Evolutionary conservation across 2,329 filamentous ascomycete species (phyloP).

Genomic region (Ophioceras dolichostomum): DNA sequence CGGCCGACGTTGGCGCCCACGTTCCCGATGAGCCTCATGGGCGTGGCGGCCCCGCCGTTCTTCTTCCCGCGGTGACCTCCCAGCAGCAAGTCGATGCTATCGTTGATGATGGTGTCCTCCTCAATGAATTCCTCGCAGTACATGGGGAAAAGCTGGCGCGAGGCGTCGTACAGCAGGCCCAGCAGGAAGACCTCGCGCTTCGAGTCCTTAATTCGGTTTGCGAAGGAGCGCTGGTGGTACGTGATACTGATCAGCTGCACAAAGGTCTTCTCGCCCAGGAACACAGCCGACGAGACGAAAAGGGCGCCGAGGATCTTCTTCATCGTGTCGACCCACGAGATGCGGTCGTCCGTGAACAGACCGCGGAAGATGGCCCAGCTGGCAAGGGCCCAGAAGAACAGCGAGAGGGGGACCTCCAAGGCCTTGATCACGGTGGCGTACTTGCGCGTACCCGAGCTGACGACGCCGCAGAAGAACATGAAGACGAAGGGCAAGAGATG

Average conservation of each 20-base stretch:
- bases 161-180: constrained; percentile 80
- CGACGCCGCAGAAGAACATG: constrained; percentile 57
- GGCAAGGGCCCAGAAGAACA: constrained; percentile 57
- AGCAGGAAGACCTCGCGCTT: constrained; percentile 78
- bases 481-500: constrained; percentile 48
- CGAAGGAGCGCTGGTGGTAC: constrained; percentile 77
- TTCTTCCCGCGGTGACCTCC: constrained; percentile 30
- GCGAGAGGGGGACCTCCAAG: constrained; percentile 52
- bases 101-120: constrained; percentile 85
- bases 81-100: constrained; percentile 61
- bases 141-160: constrained; percentile 76
- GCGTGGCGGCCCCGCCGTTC: constrained; percentile 52
- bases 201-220: constrained; percentile 72
- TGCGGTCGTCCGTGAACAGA: constrained; percentile 28
- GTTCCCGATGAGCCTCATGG: constrained; percentile 63
- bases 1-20: constrained; percentile 55
- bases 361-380: constrained; percentile 50
- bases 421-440: constrained; percentile 54
- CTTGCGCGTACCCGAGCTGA: constrained; percentile 58
- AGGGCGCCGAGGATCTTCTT: constrained; percentile 53
- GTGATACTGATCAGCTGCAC: constrained; percentile 77
- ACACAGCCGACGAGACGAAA: constrained; percentile 56
- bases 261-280: constrained; percentile 65
- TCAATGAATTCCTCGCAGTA: constrained; percentile 85
- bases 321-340: constrained; percentile 45